A percentile compares a stretch with the other conserved stretches of the same genome.
Evolutionary conservation across 2,329 filamentous ascomycete species (phyloP).

Genomic region (Phaeophleospora eucalypticola): DNA sequence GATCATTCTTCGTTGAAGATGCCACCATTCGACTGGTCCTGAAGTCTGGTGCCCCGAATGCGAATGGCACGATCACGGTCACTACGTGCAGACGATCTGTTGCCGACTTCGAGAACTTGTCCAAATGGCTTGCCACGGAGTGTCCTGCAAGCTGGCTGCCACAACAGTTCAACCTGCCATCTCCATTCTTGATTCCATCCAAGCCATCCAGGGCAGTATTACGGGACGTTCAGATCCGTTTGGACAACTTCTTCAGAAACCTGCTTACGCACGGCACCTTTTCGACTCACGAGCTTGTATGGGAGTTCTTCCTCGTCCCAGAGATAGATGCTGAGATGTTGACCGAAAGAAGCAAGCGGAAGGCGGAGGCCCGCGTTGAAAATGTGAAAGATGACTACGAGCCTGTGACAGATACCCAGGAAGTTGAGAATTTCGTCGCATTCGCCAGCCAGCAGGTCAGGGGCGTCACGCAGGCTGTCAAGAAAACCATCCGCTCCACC

Average conservation of each 20-base stretch:
- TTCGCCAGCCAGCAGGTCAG: constrained; percentile 88
- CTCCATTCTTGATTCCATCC: constrained; percentile 88
- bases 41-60: constrained; percentile 86
- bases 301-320: constrained; percentile 97
- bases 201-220: constrained; percentile 83
- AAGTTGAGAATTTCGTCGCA: constrained; percentile 89
- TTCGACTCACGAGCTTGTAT: constrained; percentile 91
- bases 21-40: constrained; percentile 87
- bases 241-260: constrained; percentile 84
- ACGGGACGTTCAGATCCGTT: constrained; percentile 78
- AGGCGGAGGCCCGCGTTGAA: constrained; percentile 77
- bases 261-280: constrained; percentile 88
- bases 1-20: constrained; percentile 96
- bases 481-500: constrained; percentile 73
- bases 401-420: constrained; percentile 67
- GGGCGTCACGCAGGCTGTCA: constrained; percentile 76
- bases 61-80: constrained; percentile 78
- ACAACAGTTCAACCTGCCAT: constrained; percentile 68
- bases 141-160: constrained; percentile 96
- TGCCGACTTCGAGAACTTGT: constrained; percentile 85
- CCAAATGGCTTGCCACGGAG: constrained; percentile 76
- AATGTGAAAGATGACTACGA: constrained; percentile 85
- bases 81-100: constrained; percentile 89
- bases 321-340: constrained; percentile 89
- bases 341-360: constrained; percentile 79